A percentile compares a stretch with the other conserved stretches of the same genome.
Evolutionary conservation across 169 alveolate genomes (phyloP).

Genomic region (Babesia divergens): DNA sequence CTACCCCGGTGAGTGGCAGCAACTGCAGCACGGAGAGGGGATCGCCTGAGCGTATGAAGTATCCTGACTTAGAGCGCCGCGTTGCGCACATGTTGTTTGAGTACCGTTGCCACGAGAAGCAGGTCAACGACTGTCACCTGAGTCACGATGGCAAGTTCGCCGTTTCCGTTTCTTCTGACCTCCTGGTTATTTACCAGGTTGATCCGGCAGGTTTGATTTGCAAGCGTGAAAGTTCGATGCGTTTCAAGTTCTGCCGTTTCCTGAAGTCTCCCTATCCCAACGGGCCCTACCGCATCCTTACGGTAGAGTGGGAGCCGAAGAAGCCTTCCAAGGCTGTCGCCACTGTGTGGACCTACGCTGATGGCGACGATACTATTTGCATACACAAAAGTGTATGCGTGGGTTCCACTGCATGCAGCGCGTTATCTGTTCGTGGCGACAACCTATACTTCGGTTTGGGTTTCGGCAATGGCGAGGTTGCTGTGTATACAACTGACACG

Average conservation of each 20-base stretch:
- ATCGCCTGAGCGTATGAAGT: not conserved
- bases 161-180: slow-evolving; percentile 34
- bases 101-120: slow-evolving; percentile 37
- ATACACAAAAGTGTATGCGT: slow-evolving; percentile 6
- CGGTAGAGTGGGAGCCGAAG: slow-evolving; percentile 18
- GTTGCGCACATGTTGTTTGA: slow-evolving; percentile 19
- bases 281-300: slow-evolving; percentile 9
- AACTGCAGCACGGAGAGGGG: not conserved
- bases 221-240: slow-evolving; percentile 1
- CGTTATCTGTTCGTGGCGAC: slow-evolving; percentile 2
- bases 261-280: not conserved
- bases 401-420: not conserved
- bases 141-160: slow-evolving; percentile 14
- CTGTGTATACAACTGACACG: slow-evolving; percentile 15
- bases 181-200: slow-evolving; percentile 13
- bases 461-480: slow-evolving; percentile 55
- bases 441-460: slow-evolving; percentile 37
- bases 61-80: not conserved
- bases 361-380: not conserved
- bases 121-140: slow-evolving; percentile 44
- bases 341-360: slow-evolving; percentile 20
- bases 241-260: slow-evolving; percentile 41
- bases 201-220: not conserved
- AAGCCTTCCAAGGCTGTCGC: not conserved
- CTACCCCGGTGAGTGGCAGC: too few relatives aligned